phyloP scores from a whole-genome alignment of 139 green algal genomes.

The Picochlorum costavermella region DNA sequence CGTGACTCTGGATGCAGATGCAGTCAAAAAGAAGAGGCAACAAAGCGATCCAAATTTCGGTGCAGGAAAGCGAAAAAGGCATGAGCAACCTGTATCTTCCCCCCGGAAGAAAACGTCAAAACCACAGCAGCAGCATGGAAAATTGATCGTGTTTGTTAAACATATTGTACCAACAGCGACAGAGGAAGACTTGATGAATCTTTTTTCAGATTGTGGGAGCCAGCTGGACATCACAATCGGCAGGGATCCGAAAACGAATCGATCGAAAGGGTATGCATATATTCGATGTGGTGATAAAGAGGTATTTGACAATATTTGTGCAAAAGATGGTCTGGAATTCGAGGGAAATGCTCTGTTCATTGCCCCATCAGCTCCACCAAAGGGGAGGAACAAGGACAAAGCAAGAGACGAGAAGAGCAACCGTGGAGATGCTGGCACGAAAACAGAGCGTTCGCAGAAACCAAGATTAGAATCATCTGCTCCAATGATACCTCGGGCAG shows the following conservation, averaged over 20 bases:
- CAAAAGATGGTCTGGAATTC: constrained; percentile 32
- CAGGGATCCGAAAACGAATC: constrained; percentile 23
- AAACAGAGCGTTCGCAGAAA: background rate
- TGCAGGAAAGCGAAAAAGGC: constrained; percentile 4
- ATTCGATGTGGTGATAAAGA: constrained; percentile 56
- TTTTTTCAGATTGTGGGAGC: constrained; percentile 42
- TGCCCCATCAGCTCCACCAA: constrained; percentile 51
- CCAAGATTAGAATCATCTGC: no score
- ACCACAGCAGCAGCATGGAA: background rate
- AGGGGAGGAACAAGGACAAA: background rate
- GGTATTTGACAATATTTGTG: constrained; percentile 38
- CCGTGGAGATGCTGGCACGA: background rate
- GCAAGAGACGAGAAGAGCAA: background rate
- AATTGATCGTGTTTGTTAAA: constrained; percentile 44
- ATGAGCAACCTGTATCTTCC: background rate
- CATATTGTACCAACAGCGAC: constrained; percentile 21
- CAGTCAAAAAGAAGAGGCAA: constrained; percentile 48
- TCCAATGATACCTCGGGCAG: no score
- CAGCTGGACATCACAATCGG: constrained; percentile 46
- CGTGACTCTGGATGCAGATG: constrained; percentile 40
- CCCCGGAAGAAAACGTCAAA: background rate
- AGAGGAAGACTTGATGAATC: constrained; percentile 28
- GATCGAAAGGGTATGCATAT: constrained; percentile 67
- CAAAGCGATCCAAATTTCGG: constrained; percentile 60
- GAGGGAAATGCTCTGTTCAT: constrained; percentile 49